Evolutionary conservation across 2,329 filamentous ascomycete genomes (phyloP).

Genomic region (Coniochaeta sp.): DNA sequence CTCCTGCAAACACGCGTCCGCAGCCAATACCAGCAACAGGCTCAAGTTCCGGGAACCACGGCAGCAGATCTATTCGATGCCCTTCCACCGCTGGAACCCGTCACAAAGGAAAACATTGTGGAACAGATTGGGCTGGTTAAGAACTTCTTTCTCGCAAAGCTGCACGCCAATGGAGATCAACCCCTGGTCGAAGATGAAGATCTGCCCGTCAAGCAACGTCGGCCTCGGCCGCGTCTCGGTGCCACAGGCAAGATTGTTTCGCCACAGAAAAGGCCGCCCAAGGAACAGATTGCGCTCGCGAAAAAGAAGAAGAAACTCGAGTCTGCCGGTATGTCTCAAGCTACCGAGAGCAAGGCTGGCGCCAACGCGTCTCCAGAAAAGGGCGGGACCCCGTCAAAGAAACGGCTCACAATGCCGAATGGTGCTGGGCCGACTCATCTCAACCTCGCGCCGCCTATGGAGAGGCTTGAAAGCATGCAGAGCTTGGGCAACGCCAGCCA

Average conservation of each 20-base stretch:
- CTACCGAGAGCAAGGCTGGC: slow-evolving; percentile 35
- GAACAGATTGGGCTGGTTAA: slow-evolving; percentile 81
- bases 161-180: slow-evolving; percentile 76
- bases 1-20: slow-evolving; percentile 87
- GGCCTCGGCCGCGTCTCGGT: slow-evolving; percentile 55
- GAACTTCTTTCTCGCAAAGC: slow-evolving; percentile 84
- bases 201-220: slow-evolving; percentile 84
- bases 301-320: slow-evolving; percentile 83
- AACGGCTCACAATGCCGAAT: slow-evolving; percentile 17
- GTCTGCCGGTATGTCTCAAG: slow-evolving; percentile 34
- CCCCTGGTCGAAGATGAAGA: slow-evolving; percentile 91
- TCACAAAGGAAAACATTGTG: slow-evolving; percentile 71
- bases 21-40: slow-evolving; percentile 74
- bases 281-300: slow-evolving; percentile 74
- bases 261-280: slow-evolving; percentile 73
- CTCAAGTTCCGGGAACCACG: slow-evolving; percentile 50
- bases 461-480: slow-evolving; percentile 48
- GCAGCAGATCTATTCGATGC: slow-evolving; percentile 57
- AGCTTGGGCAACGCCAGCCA: slow-evolving; percentile 52
- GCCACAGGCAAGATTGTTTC: slow-evolving; percentile 80
- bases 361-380: slow-evolving; percentile 23
- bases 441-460: slow-evolving; percentile 41
- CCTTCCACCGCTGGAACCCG: slow-evolving; percentile 63
- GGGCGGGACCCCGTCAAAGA: slow-evolving; percentile 39
- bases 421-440: slow-evolving; percentile 25